Evolutionary conservation across 495 filamentous ascomycete species (phyloP).

Genomic region (Daldinia decipiens): DNA sequence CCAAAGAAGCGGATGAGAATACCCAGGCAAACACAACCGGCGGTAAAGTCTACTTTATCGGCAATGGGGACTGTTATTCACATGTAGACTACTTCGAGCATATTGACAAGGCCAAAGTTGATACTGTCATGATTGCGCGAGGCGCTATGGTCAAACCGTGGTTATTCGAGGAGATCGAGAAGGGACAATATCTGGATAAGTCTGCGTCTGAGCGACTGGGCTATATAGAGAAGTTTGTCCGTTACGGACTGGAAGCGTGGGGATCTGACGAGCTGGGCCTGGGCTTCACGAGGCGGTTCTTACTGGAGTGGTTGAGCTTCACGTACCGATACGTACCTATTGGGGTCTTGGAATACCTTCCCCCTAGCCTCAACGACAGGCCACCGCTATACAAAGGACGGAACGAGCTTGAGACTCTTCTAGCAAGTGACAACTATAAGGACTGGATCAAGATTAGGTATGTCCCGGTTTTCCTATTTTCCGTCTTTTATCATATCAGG

Average conservation of each 20-base stretch:
- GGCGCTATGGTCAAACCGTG: conserved; percentile 96
- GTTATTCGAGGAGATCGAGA: conserved; percentile 95
- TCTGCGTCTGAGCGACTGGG: conserved; percentile 83
- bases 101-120: conserved; percentile 78
- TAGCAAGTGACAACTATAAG: conserved; percentile 88
- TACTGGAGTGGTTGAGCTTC: conserved; percentile 96
- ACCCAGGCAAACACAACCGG: conserved; percentile 63
- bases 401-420: conserved; percentile 89
- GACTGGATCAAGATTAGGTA: conserved; percentile 99
- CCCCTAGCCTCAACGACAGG: conserved; percentile 85
- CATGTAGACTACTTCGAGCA: conserved; percentile 87
- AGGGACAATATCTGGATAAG: conserved; percentile 94
- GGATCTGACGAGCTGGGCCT: conserved; percentile 93
- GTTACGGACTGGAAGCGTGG: conserved; percentile 93
- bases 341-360: conserved; percentile 86
- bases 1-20: conserved; percentile 75
- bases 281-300: conserved; percentile 85
- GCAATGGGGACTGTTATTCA: conserved; percentile 96
- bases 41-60: conserved; percentile 83
- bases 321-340: conserved; percentile 88
- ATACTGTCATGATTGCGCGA: conserved; percentile 89
- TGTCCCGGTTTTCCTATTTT: conserved; percentile 47
- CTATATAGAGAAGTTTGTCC: conserved; percentile 87
- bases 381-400: conserved; percentile 84
- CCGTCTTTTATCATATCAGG: not conserved